Evolutionary conservation across 257 asterid genomes (phyloP), one percentile per base, ranked within the genome.

Genomic region (Petrea volubilis): DNA sequence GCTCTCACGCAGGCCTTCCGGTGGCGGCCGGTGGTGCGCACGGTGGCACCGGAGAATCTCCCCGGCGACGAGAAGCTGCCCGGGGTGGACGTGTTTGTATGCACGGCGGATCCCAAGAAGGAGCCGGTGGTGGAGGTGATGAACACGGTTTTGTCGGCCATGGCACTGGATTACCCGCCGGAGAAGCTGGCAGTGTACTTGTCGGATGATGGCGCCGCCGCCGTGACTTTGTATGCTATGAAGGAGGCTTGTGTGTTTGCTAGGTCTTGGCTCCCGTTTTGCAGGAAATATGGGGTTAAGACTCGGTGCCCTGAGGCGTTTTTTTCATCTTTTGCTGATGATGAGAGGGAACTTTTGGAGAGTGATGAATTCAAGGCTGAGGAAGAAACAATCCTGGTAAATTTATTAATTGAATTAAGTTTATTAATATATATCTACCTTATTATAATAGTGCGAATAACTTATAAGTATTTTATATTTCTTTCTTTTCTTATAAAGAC

Each of bases 61-160:
- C 92, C 96, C 0, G 29, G 53, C 12, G 88, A 88, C 12, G 68
- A 49, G 0, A 59, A 68, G 34, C 74, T 91, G 2, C 97, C 96
- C 0, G 78, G 72, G 2, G 75, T 91, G 33, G 97, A 91, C 67
- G 97, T 87, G 40, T 85, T 88, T 14, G 31, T 91, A 10, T 89
- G 92, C 77, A 88, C 96, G 17, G 93, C 91, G 6, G 93, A 90
- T 66, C 91, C 96, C 7, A 73, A 64, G 55, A 91, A 88, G 74
- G 97, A 90, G 73, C 93, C 95, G 14, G 94, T 88, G 79, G 78
- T 86, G 46, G 94, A 85, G 77, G 96, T 90, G 73, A 90, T 90
- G 92, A 90, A 90, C 77, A 90, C 97, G 62, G 92, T 90, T 18
- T 5, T 90, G 57, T 88, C 97, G 11, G 92, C 97, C 27, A 86